Evolutionary conservation across 179 eudicot genomes (phyloP).

Genomic region (Beta corolliflora): DNA sequence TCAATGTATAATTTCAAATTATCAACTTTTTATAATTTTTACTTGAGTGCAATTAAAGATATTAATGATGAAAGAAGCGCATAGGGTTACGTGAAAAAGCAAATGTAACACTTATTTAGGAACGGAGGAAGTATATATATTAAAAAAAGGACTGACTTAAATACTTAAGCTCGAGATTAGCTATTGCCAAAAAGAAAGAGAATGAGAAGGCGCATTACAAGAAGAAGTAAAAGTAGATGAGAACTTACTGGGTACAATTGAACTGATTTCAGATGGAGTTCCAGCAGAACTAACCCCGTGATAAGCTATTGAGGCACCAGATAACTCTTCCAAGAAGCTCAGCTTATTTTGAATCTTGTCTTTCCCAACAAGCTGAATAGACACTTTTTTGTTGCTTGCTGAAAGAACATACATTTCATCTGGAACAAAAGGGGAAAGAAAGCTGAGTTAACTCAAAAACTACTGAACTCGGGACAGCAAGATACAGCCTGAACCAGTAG

Average conservation of each 20-base stretch:
- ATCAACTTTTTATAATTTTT: too few species aligned
- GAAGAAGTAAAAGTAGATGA: not conserved
- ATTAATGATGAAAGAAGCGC: not conserved
- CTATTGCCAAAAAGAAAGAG: too few species aligned
- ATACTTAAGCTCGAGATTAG: too few species aligned
- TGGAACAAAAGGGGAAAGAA: constrained; percentile 33
- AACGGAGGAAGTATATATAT: too few species aligned
- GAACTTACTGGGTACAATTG: constrained; percentile 70
- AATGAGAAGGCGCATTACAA: not conserved
- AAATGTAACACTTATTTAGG: too few species aligned
- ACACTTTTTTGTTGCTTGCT: constrained; percentile 65
- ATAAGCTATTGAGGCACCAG: constrained; percentile 64
- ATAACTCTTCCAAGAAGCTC: constrained; percentile 72
- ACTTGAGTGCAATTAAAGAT: too few species aligned
- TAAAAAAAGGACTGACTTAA: too few species aligned
- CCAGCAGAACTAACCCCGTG: constrained; percentile 83
- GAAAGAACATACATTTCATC: constrained; percentile 99
- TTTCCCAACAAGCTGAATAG: constrained; percentile 81
- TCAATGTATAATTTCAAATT: too few species aligned
- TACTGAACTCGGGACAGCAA: not conserved
- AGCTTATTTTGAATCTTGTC: constrained; percentile 78
- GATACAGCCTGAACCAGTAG: not conserved
- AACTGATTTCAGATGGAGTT: constrained; percentile 44
- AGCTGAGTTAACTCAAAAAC: not conserved
- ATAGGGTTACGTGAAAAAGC: not conserved